Evolutionary conservation across 176 grass and related monocot genomes (phyloP).

Genomic region (Phoenix roebelenii): DNA sequence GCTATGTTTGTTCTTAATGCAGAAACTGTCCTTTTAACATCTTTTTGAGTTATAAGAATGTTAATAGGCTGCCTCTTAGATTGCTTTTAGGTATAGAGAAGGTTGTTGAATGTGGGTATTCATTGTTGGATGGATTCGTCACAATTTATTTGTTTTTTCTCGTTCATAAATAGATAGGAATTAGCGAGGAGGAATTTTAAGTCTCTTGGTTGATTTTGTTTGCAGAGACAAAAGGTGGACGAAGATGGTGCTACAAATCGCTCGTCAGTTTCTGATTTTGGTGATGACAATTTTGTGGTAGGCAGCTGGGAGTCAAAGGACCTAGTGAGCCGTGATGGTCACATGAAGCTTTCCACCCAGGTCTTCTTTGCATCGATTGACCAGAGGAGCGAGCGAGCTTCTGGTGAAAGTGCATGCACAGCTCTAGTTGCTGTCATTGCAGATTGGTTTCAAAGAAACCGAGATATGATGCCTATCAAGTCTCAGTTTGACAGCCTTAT

Average conservation of each 20-base stretch:
- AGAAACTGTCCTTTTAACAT: no score
- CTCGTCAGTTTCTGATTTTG: constrained; percentile 55
- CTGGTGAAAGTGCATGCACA: constrained; percentile 18
- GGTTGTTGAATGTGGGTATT: no score
- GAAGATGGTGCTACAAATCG: constrained; percentile 36
- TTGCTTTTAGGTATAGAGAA: no score
- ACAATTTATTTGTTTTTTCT: no score
- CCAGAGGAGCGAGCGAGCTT: constrained; percentile 14
- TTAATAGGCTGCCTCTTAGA: no score
- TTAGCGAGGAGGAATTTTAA: no score
- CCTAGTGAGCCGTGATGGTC: constrained; percentile 9
- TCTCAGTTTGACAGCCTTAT: constrained; percentile 21
- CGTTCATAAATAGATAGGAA: no score
- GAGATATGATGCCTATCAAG: constrained; percentile 3
- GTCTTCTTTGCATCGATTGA: constrained; percentile 23
- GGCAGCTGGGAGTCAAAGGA: constrained; percentile 31
- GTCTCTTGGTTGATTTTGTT: constrained; percentile 2
- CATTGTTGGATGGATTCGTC: no score
- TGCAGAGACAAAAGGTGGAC: constrained; percentile 47
- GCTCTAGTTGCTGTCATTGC: constrained; percentile 18
- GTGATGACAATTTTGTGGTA: constrained; percentile 81
- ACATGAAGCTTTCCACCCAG: constrained; percentile 7
- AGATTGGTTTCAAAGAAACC: constrained; percentile 12
- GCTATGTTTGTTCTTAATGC: no score
- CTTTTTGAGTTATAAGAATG: no score